These are phyloP conservation scores for Triticum dicoccoides DNA, from an alignment of 176 grass and related monocot species.

Conservation along the genomic window DNA sequence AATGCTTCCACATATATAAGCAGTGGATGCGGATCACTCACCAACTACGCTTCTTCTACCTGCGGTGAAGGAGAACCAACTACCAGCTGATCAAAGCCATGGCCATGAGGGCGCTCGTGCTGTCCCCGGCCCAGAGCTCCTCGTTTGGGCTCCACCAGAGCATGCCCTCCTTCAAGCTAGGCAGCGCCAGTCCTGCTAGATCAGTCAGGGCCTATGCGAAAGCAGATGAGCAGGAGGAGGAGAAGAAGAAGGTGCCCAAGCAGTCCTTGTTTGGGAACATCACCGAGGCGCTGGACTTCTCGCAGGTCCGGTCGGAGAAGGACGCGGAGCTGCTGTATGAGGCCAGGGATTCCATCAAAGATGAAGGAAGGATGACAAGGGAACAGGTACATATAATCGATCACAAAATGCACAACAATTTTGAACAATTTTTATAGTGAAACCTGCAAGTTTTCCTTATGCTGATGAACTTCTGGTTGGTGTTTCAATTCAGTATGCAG, in stretches of 20 bases:
- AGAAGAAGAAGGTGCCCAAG: conserved; percentile 33
- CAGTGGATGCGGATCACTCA: not conserved
- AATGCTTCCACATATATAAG: conserved; percentile 15
- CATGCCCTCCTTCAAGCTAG: conserved; percentile 18
- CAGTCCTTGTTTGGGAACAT: conserved; percentile 84
- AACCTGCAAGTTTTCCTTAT: not conserved
- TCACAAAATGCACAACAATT: not conserved
- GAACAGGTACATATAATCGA: conserved; percentile 50
- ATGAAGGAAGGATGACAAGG: conserved; percentile 67
- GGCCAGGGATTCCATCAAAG: conserved; percentile 67
- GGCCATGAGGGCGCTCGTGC: conserved; percentile 59
- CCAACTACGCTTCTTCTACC: not conserved
- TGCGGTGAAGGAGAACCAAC: conserved; percentile 9
- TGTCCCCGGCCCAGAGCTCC: conserved; percentile 53
- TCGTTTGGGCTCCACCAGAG: conserved; percentile 29
- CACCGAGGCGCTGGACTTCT: conserved; percentile 90
- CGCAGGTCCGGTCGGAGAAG: conserved; percentile 78
- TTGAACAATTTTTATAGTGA: not conserved
- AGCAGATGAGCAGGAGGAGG: conserved; percentile 33
- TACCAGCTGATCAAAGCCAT: conserved; percentile 12
- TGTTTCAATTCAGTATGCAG: conserved; percentile 58
- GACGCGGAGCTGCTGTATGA: conserved; percentile 88
- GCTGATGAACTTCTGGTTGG: not conserved
- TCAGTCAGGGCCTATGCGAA: conserved; percentile 46
- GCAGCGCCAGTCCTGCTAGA: not conserved